Base-by-base conservation (phyloP, 371 early-diverging fungal genomes). In the Apophysomyces elegans region DNA sequence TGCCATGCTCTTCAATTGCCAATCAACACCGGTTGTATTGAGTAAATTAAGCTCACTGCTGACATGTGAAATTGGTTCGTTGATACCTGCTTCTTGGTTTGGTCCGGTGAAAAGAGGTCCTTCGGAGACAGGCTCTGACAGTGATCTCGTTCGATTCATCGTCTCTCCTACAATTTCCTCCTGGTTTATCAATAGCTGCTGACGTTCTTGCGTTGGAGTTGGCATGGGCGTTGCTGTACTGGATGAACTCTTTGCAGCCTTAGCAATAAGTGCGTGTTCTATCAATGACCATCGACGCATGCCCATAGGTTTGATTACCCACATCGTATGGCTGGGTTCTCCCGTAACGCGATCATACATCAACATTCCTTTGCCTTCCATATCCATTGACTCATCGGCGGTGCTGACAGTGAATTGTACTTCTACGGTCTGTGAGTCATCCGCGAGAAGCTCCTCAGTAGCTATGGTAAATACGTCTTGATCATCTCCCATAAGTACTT, bases 291-390 rank as follows among this genome's bases (percentile, higher is more conserved):
- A 44, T 61, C 61, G 45, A 56, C 61, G 12, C 56, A 50, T n/a
- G 8, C 18, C 58, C 65, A 58, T 83, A 0, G 93, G 94, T 59
- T 90, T 86, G 44, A 90, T 81, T 0, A 94, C 92, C 96, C 95
- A 95, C 79, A 96, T 87, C 0, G 93, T 90, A 69, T 92, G 93
- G 44, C 88, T 85, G 0, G 94, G 92, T 37, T 84, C 82, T 14
- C 79, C 84, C 7, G 88, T 87, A 0, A 82, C 75, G 13, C 88
- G 81, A 60, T 93, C 90, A 65, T 91, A 90, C 72, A 92, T 91
- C 37, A 94, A 75, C 93, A 96, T 95, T 0, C 96, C 97, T 70
- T 95, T 93, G 38, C 92, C 96, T 69, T 95, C 92, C 81, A 96
- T 91, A 39, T 87, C 85, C 11, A 88, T 87, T 26, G 84, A 74